These are phyloP conservation scores for Crithidia bombi DNA, from an alignment of 208 protist genomes.

Conservation along the genomic window DNA sequence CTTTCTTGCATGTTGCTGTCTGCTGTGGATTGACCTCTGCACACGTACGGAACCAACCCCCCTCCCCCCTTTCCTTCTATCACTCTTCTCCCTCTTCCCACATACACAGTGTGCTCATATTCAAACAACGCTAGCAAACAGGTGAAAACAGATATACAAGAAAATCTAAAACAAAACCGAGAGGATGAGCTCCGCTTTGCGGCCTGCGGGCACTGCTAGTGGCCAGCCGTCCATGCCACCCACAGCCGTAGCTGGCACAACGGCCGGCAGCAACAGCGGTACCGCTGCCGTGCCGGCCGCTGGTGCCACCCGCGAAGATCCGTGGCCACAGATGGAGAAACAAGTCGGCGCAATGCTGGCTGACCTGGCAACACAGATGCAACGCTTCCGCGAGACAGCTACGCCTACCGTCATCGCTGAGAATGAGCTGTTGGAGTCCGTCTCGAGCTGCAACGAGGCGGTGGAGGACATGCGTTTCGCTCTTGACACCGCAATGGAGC, in stretches of 20 bases:
- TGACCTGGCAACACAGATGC: conserved; percentile 60
- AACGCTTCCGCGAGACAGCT: conserved; percentile 52
- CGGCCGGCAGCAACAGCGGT: too few relatives aligned
- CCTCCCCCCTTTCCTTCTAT: too few relatives aligned
- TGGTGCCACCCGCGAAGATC: conserved; percentile 56
- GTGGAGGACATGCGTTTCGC: conserved; percentile 85
- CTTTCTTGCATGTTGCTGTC: too few relatives aligned
- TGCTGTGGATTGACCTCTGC: too few relatives aligned
- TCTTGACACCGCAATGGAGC: conserved; percentile 77
- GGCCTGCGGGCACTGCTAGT: not conserved
- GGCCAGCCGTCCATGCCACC: conserved; percentile 6
- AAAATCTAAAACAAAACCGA: not conserved
- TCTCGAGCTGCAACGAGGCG: conserved; percentile 61
- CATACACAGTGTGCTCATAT: not conserved
- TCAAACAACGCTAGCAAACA: not conserved
- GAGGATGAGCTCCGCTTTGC: not conserved
- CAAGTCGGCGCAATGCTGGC: conserved; percentile 75
- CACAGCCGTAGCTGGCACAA: not conserved
- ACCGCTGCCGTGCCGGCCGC: conserved; percentile 3
- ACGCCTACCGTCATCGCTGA: conserved; percentile 69
- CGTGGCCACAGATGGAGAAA: conserved; percentile 84
- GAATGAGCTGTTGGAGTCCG: conserved; percentile 72
- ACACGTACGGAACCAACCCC: too few relatives aligned
- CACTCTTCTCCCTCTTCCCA: not conserved
- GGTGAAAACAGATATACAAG: not conserved